phyloP scores from a whole-genome alignment of 805 yeast species.

The Kodamaea hsintzibuensis region DNA sequence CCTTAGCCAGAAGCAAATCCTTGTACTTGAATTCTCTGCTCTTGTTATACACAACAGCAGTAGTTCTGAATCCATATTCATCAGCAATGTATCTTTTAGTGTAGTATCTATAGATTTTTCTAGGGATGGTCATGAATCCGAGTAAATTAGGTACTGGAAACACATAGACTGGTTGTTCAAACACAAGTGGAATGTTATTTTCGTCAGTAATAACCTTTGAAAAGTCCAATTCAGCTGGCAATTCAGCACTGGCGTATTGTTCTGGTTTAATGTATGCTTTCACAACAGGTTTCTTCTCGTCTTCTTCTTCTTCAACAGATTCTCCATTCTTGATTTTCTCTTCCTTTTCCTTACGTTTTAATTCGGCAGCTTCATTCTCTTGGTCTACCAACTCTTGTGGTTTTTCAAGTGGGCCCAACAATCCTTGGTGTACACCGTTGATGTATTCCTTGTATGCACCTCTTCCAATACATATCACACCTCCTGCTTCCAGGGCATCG shows the following conservation, averaged over 20 bases:
- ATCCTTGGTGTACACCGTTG: constrained; percentile 90
- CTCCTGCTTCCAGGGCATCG: constrained; percentile 63
- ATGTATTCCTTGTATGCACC: constrained; percentile 95
- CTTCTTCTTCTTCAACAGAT: constrained; percentile 22
- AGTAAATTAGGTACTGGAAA: constrained; percentile 73
- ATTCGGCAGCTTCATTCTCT: constrained; percentile 15
- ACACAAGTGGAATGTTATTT: constrained; percentile 54
- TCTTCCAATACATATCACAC: constrained; percentile 88
- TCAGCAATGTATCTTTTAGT: constrained; percentile 72
- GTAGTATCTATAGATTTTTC: constrained; percentile 75
- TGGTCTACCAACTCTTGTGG: constrained; percentile 33
- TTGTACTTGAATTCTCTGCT: constrained; percentile 53
- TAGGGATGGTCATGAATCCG: constrained; percentile 78
- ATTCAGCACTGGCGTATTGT: constrained; percentile 52
- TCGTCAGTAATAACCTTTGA: constrained; percentile 26
- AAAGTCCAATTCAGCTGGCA: constrained; percentile 63
- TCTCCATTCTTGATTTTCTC: constrained; percentile 16
- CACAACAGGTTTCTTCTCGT: constrained; percentile 48
- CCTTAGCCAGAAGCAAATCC: constrained; percentile 45
- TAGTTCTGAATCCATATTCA: constrained; percentile 55
- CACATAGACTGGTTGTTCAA: constrained; percentile 77
- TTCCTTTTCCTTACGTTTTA: constrained; percentile 15
- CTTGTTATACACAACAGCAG: constrained; percentile 52
- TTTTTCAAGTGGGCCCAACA: constrained; percentile 79
- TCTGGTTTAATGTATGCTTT: constrained; percentile 62